Conservation (phyloP, 441 rosid genomes). For the Gossypium lobatum region DNA sequence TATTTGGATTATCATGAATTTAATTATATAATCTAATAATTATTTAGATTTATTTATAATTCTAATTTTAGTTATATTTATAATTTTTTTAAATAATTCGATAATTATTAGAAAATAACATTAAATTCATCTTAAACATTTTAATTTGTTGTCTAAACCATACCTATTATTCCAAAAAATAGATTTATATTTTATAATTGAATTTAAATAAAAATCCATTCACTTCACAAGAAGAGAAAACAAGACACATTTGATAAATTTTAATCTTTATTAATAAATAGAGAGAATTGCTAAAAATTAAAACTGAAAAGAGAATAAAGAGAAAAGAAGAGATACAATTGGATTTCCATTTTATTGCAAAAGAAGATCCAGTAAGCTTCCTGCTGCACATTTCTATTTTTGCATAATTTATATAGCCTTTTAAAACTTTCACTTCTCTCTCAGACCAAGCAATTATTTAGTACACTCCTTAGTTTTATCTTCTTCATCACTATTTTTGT, state of each 20-base stretch:
- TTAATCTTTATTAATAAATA: background rate
- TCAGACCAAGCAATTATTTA: slow-evolving; percentile 2
- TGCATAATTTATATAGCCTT: background rate
- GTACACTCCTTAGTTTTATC: background rate
- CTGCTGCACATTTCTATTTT: slow-evolving; percentile 18
- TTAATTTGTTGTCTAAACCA: no score
- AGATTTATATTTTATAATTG: no score
- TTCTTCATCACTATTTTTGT: slow-evolving; percentile 19
- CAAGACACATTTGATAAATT: no score
- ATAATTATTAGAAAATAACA: no score
- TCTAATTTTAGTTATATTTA: no score
- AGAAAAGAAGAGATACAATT: slow-evolving; percentile 9
- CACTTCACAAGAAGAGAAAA: background rate
- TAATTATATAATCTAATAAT: no score
- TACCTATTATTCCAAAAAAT: no score
- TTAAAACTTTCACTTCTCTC: slow-evolving; percentile 22
- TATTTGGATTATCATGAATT: no score
- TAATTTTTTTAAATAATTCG: no score
- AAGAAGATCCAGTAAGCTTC: slow-evolving; percentile 22
- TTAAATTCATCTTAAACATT: no score
- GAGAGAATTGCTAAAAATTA: slow-evolving; percentile 13
- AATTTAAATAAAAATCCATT: background rate
- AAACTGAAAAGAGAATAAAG: slow-evolving; percentile 21
- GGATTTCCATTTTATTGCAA: slow-evolving; percentile 37
- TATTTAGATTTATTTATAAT: no score